Evolutionary conservation across 2,329 filamentous ascomycete genomes (phyloP), one percentile per base, ranked within the genome.

Genomic region (Coccinonectria pachysandricola): DNA sequence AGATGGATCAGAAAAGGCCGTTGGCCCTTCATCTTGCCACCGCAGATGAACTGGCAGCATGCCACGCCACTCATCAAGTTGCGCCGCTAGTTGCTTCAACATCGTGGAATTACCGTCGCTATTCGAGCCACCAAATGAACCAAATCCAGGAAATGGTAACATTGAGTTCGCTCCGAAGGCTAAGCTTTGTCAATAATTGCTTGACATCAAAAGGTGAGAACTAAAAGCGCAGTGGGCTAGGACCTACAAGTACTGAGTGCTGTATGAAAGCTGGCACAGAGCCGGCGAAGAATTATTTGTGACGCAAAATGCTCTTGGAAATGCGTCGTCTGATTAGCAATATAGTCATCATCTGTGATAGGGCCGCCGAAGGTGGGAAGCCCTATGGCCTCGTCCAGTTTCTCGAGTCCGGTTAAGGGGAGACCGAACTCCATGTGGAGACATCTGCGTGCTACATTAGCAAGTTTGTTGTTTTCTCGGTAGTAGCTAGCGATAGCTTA

Each of bases 251-350:
- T 62, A 31, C 56, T 64, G 15, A 76, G 57, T 3, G 57, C 55
- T 21, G 54, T 53, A 42, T 76, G 64, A 11, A 74, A 65, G 12
- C 64, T 59, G 1, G 62, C 57, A 19, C 67, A 65, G 3, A 76
- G 50, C 13, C 65, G 56, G 12, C 66, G 57, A 11, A 77, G 54
- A 8, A 69, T 65, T 23, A 77, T 66, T 40, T 75, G 70, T 0
- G 71, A 72, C 3, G 68, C 60, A 43, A 73, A 75, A 38, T 76
- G 62, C 32, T 71, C 65, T 34, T 71, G 63, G 30, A 68, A 71
- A 32, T 71, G 62, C 2, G 66, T 64, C 7, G 56, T 48, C 34
- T 70, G 62, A 34, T 69, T 65, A 12, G 52, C 56, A 8, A 59
- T 41, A 31, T 62, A 57, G 36, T 68, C 63, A 10, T 60, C 57